phyloP scores from a whole-genome alignment of 225 moss, liverwort and hornwort genomes.

The Marchantia paleacea region DNA sequence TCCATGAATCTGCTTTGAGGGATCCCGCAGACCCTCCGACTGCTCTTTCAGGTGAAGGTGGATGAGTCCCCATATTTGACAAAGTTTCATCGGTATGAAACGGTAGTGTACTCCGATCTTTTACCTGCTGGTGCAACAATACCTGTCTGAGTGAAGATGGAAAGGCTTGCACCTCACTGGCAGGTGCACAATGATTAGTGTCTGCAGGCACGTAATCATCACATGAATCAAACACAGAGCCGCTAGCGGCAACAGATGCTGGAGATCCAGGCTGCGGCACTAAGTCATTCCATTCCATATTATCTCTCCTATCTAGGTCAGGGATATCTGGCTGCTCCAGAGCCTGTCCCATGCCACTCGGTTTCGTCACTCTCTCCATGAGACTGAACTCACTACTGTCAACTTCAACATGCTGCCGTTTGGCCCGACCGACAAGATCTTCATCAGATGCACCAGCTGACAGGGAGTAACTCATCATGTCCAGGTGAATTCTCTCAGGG shows the following conservation, averaged over 20 bases:
- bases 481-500: constrained; percentile 2
- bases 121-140: constrained; percentile 21
- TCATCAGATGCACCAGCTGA: constrained; percentile 8
- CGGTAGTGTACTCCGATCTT: constrained; percentile 7
- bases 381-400: constrained; percentile 1
- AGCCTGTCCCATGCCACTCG: constrained; percentile 14
- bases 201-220: constrained; percentile 18
- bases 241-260: constrained; percentile 12
- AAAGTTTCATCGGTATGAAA: constrained; percentile 5
- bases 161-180: constrained; percentile 17
- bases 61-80: not conserved
- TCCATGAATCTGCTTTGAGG: not conserved
- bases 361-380: constrained; percentile 12
- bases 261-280: constrained; percentile 19
- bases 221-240: constrained; percentile 17
- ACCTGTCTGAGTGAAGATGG: constrained; percentile 22
- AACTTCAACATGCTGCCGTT: constrained; percentile 42
- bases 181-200: not conserved
- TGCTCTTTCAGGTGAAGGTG: not conserved
- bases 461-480: not conserved
- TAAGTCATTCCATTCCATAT: constrained; percentile 28
- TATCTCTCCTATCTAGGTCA: constrained; percentile 19
- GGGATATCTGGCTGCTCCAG: constrained; percentile 14
- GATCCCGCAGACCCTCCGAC: not conserved
- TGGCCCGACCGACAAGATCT: constrained; percentile 31